Conservation (phyloP, 129 eudicot species). For the Artemisia tridentata region DNA sequence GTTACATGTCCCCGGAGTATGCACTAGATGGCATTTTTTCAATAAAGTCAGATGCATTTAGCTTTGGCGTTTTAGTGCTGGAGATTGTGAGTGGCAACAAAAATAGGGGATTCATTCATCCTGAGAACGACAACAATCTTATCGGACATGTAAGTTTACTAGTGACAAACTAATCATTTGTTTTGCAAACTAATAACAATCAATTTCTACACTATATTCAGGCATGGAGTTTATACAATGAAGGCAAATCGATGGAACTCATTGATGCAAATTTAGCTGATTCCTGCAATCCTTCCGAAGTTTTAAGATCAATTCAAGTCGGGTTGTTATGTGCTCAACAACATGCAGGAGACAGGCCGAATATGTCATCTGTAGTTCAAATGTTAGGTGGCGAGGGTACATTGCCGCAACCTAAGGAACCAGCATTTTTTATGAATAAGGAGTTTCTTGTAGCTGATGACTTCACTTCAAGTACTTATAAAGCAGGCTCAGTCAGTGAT, state of each 20-base stretch:
- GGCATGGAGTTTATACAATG: conserved; percentile 40
- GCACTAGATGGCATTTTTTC: conserved; percentile 33
- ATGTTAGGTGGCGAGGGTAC: conserved; percentile 32
- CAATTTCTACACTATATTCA: background rate
- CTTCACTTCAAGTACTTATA: background rate
- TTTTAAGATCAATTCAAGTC: conserved; percentile 31
- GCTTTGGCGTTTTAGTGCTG: conserved; percentile 38
- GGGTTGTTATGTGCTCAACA: conserved; percentile 49
- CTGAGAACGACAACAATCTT: conserved; percentile 27
- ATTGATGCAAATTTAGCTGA: conserved; percentile 20
- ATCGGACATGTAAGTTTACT: conserved; percentile 30
- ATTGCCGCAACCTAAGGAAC: conserved; percentile 30
- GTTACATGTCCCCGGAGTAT: conserved; percentile 44
- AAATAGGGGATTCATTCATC: conserved; percentile 32
- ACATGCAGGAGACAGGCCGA: conserved; percentile 37
- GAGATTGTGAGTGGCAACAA: conserved; percentile 41
- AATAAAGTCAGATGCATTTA: conserved; percentile 36
- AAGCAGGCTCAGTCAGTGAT: background rate
- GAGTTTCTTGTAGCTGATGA: conserved; percentile 16
- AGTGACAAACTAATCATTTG: background rate
- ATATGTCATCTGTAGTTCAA: conserved; percentile 31
- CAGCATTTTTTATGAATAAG: conserved; percentile 22
- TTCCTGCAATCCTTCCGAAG: conserved; percentile 20
- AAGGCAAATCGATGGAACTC: conserved; percentile 38
- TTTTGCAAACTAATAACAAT: background rate